phyloP scores from a whole-genome alignment of 495 filamentous ascomycete species.

The Hypoxylon lienhwacheense region DNA sequence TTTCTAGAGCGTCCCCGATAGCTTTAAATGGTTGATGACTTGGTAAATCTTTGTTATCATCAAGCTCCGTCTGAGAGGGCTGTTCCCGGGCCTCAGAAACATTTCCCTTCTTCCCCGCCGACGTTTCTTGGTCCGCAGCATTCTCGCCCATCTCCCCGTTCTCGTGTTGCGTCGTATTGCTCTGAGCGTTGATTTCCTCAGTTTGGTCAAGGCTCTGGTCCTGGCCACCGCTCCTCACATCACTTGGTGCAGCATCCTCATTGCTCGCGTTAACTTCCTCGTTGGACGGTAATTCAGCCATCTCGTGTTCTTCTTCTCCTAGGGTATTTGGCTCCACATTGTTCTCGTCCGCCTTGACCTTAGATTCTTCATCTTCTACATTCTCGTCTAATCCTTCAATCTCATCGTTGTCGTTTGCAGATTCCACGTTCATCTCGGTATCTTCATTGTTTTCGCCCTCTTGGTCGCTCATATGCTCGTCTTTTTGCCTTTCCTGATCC shows the following conservation, averaged over 20 bases:
- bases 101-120: conserved; percentile 53
- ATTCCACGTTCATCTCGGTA: conserved; percentile 34
- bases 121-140: conserved; percentile 52
- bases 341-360: conserved; percentile 50
- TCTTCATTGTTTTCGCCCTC: conserved; percentile 37
- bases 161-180: conserved; percentile 50
- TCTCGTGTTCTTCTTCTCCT: conserved; percentile 37
- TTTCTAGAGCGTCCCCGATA: conserved; percentile 88
- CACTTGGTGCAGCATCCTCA: conserved; percentile 69
- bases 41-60: conserved; percentile 48
- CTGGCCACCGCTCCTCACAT: conserved; percentile 61
- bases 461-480: conserved; percentile 37
- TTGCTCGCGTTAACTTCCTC: conserved; percentile 58
- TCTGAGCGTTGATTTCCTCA: conserved; percentile 47
- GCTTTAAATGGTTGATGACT: conserved; percentile 79
- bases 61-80: conserved; percentile 48
- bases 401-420: conserved; percentile 28
- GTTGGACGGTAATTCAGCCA: conserved; percentile 42
- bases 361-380: conserved; percentile 45
- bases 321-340: conserved; percentile 37
- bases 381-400: conserved; percentile 37
- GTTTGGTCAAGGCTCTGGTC: conserved; percentile 55
- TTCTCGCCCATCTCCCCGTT: conserved; percentile 53
- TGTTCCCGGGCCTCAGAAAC: conserved; percentile 56
- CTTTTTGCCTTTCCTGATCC: conserved; percentile 45